Evolutionary conservation across 139 green algal species (phyloP), one percentile per base, ranked within the genome.

Genomic region (Edaphochlamys debaryana): DNA sequence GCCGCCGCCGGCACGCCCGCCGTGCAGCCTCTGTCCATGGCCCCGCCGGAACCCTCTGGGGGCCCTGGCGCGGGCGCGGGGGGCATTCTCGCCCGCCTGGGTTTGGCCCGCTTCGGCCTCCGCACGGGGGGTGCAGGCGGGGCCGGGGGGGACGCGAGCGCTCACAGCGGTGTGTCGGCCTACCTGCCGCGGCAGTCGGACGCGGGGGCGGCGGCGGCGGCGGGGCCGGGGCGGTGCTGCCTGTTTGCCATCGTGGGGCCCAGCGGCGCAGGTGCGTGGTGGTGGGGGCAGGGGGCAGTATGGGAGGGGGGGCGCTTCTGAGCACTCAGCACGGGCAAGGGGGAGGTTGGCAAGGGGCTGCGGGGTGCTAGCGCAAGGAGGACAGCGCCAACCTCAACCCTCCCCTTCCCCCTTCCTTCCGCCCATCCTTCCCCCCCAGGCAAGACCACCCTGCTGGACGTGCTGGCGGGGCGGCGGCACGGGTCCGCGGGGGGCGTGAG

Each of bases 401-500:
- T n/a, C 17, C 52, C 52, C 15, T 4, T 29, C 17, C 52, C 52
- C 15, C 52, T 29, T 22, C 38, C 67, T 8, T n/a, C 66, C 66
- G 13, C 38, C 67, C 66, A n/a, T 8, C 45, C 19, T 4, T n/a
- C 60, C 3, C 32, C 41, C 63, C 19, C 84, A 82, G 89, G 90
- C 66, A 94, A 95, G 87, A 95, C 90, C n/a, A 94, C 91, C 17
- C 87, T 96, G 67, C 87, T 95, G 67, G 92, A 95, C 73, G 89
- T 95, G 52, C 84, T 95, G 63, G 67, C 91, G 32, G 92, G 92
- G 1, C 86, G 91, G 54, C 90, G 90, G 68, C 52, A 82, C 37
- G 85, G 75, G 15, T 11, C 34, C 27, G 4, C 9, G 19, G 72
- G 73, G 32, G 67, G 58, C 37, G 74, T 87, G 45, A 82, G 50